phyloP scores from a whole-genome alignment of 139 green algal genomes.

The Picochlorum costavermella region DNA sequence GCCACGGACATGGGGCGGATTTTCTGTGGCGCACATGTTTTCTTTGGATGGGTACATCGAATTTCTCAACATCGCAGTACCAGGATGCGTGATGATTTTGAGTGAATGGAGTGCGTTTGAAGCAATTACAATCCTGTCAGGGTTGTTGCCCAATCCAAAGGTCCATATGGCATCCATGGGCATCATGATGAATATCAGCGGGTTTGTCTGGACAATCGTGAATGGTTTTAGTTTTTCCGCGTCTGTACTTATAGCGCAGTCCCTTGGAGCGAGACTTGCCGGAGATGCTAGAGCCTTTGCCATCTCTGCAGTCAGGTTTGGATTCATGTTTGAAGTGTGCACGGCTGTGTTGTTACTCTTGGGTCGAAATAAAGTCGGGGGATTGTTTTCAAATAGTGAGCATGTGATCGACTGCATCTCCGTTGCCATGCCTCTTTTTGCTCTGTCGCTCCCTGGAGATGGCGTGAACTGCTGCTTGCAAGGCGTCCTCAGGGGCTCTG shows the following conservation, averaged over 20 bases:
- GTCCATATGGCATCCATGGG: not conserved
- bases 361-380: not conserved
- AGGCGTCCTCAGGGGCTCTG: not conserved
- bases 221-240: not conserved
- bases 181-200: conserved; percentile 5
- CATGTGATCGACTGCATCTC: not conserved
- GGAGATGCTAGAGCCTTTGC: not conserved
- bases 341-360: not conserved
- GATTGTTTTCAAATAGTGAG: not conserved
- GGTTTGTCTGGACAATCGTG: not conserved
- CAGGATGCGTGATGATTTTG: not conserved
- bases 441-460: not conserved
- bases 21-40: not conserved
- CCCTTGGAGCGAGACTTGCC: not conserved
- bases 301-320: conserved; percentile 1
- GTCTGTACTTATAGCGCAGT: not conserved
- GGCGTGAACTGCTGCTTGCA: not conserved
- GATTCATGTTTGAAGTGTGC: not conserved
- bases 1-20: no score
- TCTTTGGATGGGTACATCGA: not conserved
- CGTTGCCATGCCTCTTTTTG: not conserved
- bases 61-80: not conserved
- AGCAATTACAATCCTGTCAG: not conserved
- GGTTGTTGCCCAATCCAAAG: not conserved
- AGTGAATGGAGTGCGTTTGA: not conserved